Evolutionary conservation across 1,284 basidiomycete genomes (phyloP), one percentile per base, ranked within the genome.

Genomic region (Vanrija pseudolonga): DNA sequence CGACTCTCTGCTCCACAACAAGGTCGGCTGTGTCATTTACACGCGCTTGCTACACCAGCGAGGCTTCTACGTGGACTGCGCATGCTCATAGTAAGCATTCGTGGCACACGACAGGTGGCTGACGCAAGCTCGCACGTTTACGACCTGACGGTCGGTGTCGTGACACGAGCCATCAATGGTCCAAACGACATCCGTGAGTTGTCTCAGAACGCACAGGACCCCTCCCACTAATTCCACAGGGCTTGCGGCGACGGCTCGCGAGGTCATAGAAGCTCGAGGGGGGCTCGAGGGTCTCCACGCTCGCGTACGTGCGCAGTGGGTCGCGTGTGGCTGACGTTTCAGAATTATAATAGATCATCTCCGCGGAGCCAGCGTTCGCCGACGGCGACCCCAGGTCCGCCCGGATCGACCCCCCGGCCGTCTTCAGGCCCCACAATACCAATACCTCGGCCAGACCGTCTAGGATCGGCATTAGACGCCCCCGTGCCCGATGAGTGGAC

Each of bases 31-130:
- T 43, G 61, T 71, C n/a, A 59, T 57, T 17, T 73, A 66, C 47
- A 60, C 62, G 51, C 60, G 63, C 2, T 46, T 68, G n/a, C 39
- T 62, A 37, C 68, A 71, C 50, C 59, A 64, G 32, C 50, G 66
- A 7, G 72, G 72, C 2, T 59, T 70, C 17, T 74, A 64, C 39
- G 61, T 71, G 9, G 63, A 65, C 24, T 67, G 66, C 39, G 60
- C 60, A 4, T 56, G 60, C 17, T 55, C 64, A 18, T 60, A 54
- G 67, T 69, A 47, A 57, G 67, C 2, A 4, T 12, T 12, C 2
- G 9, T 5, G 12, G 1, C 9, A 15, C 32, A 12, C 32, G 23
- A 41, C 36, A n/a, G 24, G 19, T 8, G 2, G 18, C 43, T 56
- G 43, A 53, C 46, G 8, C 6, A 40, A 67, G 67, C 48, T 63